Evolutionary conservation across 1,284 basidiomycete genomes (phyloP).

Genomic region (Boletellus deceptivus): DNA sequence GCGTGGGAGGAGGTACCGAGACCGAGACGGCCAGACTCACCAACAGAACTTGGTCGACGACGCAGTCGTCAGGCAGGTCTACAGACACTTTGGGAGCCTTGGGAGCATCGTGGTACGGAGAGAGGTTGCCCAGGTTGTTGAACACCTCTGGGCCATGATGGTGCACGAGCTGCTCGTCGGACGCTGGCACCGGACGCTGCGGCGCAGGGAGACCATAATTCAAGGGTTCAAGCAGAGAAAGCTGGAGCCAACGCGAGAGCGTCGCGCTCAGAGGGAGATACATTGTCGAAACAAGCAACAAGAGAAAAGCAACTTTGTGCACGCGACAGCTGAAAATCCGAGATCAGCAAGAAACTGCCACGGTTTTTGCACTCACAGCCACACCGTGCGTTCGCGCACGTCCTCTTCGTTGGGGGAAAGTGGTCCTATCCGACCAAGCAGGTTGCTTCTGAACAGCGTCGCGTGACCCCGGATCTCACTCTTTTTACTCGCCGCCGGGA

Average conservation of each 20-base stretch:
- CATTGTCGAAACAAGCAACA: conserved; percentile 10
- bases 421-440: too few relatives aligned
- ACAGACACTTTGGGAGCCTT: conserved; percentile 31
- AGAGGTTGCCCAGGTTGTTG: conserved; percentile 37
- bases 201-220: not conserved
- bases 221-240: not conserved
- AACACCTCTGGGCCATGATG: not conserved
- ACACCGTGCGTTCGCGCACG: too few relatives aligned
- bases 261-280: conserved; percentile 9
- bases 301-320: not conserved
- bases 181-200: not conserved
- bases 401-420: too few relatives aligned
- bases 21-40: conserved; percentile 5
- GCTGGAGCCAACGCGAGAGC: conserved; percentile 11
- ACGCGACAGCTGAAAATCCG: not conserved
- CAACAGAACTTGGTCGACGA: conserved; percentile 43
- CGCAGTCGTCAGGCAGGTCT: conserved; percentile 41
- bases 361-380: not conserved
- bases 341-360: not conserved
- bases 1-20: not conserved
- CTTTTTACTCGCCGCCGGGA: too few relatives aligned
- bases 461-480: too few relatives aligned
- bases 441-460: too few relatives aligned
- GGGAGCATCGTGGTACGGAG: conserved; percentile 39
- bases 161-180: not conserved